Conservation (phyloP, 306 rosid genomes). For the Corylus americana region DNA sequence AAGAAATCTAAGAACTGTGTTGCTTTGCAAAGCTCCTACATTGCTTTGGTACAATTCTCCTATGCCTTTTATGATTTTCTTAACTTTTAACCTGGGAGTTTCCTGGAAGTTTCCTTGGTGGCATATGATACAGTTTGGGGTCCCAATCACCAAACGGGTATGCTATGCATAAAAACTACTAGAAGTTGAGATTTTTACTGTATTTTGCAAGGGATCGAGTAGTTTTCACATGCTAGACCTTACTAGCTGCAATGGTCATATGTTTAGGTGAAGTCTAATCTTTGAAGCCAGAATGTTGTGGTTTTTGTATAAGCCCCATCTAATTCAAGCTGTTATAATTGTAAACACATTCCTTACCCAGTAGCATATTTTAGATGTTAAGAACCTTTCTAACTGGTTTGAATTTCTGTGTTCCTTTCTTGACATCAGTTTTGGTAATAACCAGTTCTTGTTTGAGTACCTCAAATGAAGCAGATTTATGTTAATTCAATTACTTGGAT, state of each 20-base stretch:
- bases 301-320: not conserved
- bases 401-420: constrained; percentile 2
- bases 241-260: constrained; percentile 3
- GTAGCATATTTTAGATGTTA: not conserved
- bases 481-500: constrained; percentile 8
- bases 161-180: not conserved
- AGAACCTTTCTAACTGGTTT: constrained; percentile 7
- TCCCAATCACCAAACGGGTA: constrained; percentile 21
- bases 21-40: not conserved
- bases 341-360: not conserved
- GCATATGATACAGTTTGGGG: constrained; percentile 14
- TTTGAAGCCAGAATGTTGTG: constrained; percentile 18
- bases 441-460: not conserved
- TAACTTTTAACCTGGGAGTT: constrained; percentile 16
- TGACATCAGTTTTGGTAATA: not conserved
- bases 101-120: constrained; percentile 28
- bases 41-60: not conserved
- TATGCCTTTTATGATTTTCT: constrained; percentile 12
- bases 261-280: constrained; percentile 10
- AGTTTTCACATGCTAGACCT: constrained; percentile 22
- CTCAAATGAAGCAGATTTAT: constrained; percentile 11
- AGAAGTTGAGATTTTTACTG: constrained; percentile 14
- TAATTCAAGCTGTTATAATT: not conserved
- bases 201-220: constrained; percentile 14
- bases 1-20: not conserved